Base-by-base conservation (phyloP, 306 rosid species). In the Morella rubra region DNA sequence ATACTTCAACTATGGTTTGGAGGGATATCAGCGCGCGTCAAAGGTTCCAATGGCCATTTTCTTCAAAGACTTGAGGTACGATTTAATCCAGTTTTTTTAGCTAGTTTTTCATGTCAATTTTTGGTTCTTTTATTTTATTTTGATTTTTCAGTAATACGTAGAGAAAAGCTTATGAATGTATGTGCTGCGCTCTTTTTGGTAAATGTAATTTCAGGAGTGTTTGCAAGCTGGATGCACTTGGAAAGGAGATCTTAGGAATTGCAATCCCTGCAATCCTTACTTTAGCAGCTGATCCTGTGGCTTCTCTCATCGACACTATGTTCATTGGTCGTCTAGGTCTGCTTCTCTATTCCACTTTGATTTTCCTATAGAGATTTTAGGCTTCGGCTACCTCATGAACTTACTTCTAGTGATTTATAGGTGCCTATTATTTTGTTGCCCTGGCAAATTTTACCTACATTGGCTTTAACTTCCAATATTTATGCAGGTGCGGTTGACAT, bases 281-380 rank as follows among this genome's bases (percentile, higher is more conserved):
- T 64, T 95, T 95, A 69, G 97, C 99, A 51, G 97, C 99, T 84
- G 99, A 95, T 80, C 99, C 99, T 56, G 81, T 95, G 71, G 99
- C 97, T 78, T 95, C 99, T 78, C 90, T 95, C 37, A 89, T 95
- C 8, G 99, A 95, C 90, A 95, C 97, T 6, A 95, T 95, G 52
- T 95, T 95, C 85, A 90, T 95, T 16, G 99, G 99, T 85, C 99
- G 93, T 82, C 54, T 95, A 27, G 99, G 99, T 92, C 86, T 41
- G 15, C 13, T 8, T 13, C 49, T 56, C 37, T 32, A 32, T 32
- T 32, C 3, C 3, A 32, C 2, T 2, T 32, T 32, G 37, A 32
- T 32, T 32, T 32, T 32, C 37, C 37, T 32, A 32, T 32, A 32
- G 37, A 32, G 3, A 32, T 32, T 32, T 3, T 32, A 2, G 37